Base-by-base conservation (phyloP, 805 yeast species). In the Lachancea fermentati region DNA sequence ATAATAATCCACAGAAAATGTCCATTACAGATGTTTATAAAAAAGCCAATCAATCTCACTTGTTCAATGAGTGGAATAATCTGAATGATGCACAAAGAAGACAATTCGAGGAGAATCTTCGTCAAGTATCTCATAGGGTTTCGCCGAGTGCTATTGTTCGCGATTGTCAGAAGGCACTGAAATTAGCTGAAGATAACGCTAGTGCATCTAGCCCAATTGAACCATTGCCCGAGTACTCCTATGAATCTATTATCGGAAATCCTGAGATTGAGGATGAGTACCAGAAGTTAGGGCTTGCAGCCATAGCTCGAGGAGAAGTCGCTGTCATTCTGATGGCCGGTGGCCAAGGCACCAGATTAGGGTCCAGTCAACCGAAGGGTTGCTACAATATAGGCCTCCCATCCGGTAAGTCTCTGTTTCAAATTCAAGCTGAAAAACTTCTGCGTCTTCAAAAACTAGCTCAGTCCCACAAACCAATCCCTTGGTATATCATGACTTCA, bases 321-420 rank as follows among this genome's bases (percentile, higher is more conserved):
- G 98, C 87, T 25, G 91, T 93, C 4, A 71, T 93, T 32, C 69
- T 93, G 38, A 82, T 93, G 85, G 97, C 99, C 9, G 99, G 99
- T 42, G 99, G 99, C 36, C 98, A 93, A 63, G 99, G 99, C 24
- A 85, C 97, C 5, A 73, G 99, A 47, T 70, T 93, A 40, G 98
- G 98, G 1, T 87, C 96, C 1, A 67, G 79, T 3, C 77, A 69
- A 18, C 99, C 99, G 28, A 93, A 93, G 63, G 99, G 99, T 1
- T 91, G 97, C 63, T 93, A 78, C 58, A 77, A 91, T 59, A 81
- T 93, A 45, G 82, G 82, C 0, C 73, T 93, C 36, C 96, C 96
- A 1, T 85, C 95, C 2, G 71, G 73, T 25, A 86, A 86, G 60
- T 77, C 95, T 1, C 67, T 93, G 43, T 93, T 93, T 63, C 96